These are phyloP conservation scores for Spinacia oleracea DNA, from an alignment of 179 eudicot genomes.

Conservation along the genomic window DNA sequence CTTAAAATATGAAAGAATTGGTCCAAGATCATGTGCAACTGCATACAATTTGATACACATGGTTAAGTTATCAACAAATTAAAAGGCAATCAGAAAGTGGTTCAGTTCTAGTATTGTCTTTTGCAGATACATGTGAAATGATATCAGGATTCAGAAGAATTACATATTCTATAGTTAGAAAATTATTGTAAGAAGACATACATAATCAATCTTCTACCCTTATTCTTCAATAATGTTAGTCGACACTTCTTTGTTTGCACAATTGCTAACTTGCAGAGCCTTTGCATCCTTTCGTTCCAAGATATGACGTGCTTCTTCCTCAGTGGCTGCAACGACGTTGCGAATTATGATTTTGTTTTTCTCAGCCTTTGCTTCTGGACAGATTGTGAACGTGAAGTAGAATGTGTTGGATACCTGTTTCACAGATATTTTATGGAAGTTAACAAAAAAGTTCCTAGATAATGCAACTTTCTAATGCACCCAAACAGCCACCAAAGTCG, in stretches of 20 bases:
- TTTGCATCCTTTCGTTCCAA: conserved; percentile 76
- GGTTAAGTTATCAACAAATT: conserved; percentile 11
- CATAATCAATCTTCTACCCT: conserved; percentile 5
- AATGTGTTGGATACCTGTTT: conserved; percentile 83
- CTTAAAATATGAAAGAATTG: conserved; percentile 18
- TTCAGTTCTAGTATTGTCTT: conserved; percentile 16
- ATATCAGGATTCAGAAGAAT: conserved; percentile 20
- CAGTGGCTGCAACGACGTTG: conserved; percentile 89
- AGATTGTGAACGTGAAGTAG: conserved; percentile 88
- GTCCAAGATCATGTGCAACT: conserved; percentile 30
- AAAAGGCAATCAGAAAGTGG: conserved; percentile 18
- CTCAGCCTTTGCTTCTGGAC: conserved; percentile 61
- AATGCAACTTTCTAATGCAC: neutral
- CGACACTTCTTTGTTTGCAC: conserved; percentile 22
- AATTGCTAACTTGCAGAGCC: conserved; percentile 37
- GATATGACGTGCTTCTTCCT: conserved; percentile 79
- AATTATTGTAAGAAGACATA: neutral
- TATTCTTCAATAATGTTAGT: conserved; percentile 1
- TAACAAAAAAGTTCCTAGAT: neutral
- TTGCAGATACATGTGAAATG: conserved; percentile 22
- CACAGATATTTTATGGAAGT: conserved; percentile 4
- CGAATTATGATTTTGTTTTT: conserved; percentile 56
- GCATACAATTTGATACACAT: conserved; percentile 17
- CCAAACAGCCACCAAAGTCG: neutral
- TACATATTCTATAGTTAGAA: conserved; percentile 5